Evolutionary conservation across 768 basidiomycete species (phyloP).

Genomic region (Mycena haematopus): DNA sequence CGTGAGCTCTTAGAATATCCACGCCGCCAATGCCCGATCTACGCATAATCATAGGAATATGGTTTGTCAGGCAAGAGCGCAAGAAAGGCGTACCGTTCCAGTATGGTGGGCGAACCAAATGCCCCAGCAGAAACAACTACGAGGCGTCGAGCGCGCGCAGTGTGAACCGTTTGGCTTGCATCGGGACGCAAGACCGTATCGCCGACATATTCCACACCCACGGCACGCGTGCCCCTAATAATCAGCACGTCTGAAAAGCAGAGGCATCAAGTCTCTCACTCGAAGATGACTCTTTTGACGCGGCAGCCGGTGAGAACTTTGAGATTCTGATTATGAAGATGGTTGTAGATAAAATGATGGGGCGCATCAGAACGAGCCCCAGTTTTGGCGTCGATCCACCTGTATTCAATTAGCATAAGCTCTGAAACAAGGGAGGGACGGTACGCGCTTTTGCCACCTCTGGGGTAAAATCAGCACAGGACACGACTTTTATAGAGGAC

Average conservation of each 20-base stretch:
- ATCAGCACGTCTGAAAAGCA: background rate
- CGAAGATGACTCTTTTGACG: slow-evolving; percentile 39
- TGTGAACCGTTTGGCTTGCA: slow-evolving; percentile 31
- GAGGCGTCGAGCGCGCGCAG: slow-evolving; percentile 35
- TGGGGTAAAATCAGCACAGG: background rate
- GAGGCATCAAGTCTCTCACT: slow-evolving; percentile 28
- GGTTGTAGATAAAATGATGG: slow-evolving; percentile 40
- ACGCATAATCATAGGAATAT: background rate
- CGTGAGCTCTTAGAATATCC: slow-evolving; percentile 41
- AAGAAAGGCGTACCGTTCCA: slow-evolving; percentile 35
- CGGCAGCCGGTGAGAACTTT: slow-evolving; percentile 30
- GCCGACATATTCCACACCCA: slow-evolving; percentile 39
- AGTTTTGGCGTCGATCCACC: slow-evolving; percentile 46
- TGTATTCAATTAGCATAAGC: slow-evolving; percentile 24
- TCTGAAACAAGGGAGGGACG: background rate
- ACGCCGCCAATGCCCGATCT: slow-evolving; percentile 58
- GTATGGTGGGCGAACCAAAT: slow-evolving; percentile 41
- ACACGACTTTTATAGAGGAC: background rate
- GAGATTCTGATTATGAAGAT: slow-evolving; percentile 36
- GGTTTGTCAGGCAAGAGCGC: no score
- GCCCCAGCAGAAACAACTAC: slow-evolving; percentile 40
- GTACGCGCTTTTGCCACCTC: slow-evolving; percentile 20
- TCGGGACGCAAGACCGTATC: slow-evolving; percentile 32
- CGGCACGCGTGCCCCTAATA: slow-evolving; percentile 28
- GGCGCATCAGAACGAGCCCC: slow-evolving; percentile 50